Conservation (phyloP, 805 yeast genomes). For the Hanseniaspora mollemarum region DNA sequence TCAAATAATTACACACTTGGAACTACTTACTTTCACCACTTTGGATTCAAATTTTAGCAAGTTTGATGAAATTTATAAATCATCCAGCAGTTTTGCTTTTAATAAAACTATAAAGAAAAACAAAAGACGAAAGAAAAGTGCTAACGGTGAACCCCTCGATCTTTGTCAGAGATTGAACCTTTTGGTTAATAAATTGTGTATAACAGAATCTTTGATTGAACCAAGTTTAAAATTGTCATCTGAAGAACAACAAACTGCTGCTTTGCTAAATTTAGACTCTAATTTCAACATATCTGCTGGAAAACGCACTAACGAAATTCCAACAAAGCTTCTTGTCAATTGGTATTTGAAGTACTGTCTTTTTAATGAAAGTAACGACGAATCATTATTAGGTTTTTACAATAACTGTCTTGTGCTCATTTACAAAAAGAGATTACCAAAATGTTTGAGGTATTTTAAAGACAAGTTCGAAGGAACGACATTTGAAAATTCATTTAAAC, state of each 20-base stretch:
- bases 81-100: conserved; percentile 23
- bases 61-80: conserved; percentile 27
- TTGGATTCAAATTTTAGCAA: conserved; percentile 30
- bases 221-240: neutral
- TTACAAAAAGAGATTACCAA: conserved; percentile 40
- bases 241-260: neutral
- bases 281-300: conserved; percentile 12
- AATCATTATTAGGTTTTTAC: conserved; percentile 38
- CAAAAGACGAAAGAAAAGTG: conserved; percentile 21
- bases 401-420: conserved; percentile 45
- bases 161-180: conserved; percentile 33
- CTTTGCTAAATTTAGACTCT: conserved; percentile 27
- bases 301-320: conserved; percentile 1
- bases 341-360: conserved; percentile 21
- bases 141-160: conserved; percentile 16
- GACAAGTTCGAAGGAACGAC: conserved; percentile 41
- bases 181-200: conserved; percentile 41
- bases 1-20: conserved; percentile 41
- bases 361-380: conserved; percentile 28
- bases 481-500: conserved; percentile 24
- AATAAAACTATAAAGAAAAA: conserved; percentile 20
- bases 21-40: conserved; percentile 31
- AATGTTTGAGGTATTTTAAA: conserved; percentile 36
- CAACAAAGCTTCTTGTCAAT: conserved; percentile 5
- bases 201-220: conserved; percentile 38